Percentiles rank a stretch among this genome's conserved stretches.
Evolutionary conservation across 2,329 filamentous ascomycete genomes (phyloP).

Genomic region (Spiromastix sp.): DNA sequence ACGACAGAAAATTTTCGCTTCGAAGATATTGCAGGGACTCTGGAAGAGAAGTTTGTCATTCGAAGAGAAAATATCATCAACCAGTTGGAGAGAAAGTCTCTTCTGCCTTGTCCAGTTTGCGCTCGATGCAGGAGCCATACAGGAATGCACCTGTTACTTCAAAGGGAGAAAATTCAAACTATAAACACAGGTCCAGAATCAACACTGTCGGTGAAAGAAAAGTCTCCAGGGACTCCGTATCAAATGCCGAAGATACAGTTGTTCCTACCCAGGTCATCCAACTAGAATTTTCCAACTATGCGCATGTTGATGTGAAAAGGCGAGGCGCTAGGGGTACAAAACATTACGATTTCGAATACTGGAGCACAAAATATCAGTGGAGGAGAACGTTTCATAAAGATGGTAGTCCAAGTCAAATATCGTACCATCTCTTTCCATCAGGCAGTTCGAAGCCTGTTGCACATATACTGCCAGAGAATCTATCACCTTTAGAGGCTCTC

Average conservation of each 20-base stretch:
- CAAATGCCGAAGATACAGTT: slow-evolving; percentile 11
- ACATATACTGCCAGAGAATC: slow-evolving; percentile 71
- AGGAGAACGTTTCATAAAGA: slow-evolving; percentile 61
- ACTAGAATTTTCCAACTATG: slow-evolving; percentile 95
- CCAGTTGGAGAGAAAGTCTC: slow-evolving; percentile 42
- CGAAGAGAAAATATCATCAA: slow-evolving; percentile 59
- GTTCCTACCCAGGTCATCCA: slow-evolving; percentile 67
- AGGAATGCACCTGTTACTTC: slow-evolving; percentile 29
- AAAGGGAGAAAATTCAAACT: slow-evolving; percentile 36
- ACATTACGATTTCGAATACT: slow-evolving; percentile 87
- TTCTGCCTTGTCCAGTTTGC: slow-evolving; percentile 47
- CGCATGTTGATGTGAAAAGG: slow-evolving; percentile 72
- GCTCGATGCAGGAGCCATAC: slow-evolving; percentile 47
- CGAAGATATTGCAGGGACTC: slow-evolving; percentile 87
- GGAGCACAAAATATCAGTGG: slow-evolving; percentile 81
- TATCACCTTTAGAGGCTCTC: slow-evolving; percentile 58
- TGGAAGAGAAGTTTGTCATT: slow-evolving; percentile 83
- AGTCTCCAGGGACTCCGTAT: slow-evolving; percentile 4
- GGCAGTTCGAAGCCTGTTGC: slow-evolving; percentile 58
- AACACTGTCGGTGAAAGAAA: slow-evolving; percentile 31
- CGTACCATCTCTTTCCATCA: slow-evolving; percentile 68
- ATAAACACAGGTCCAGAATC: slow-evolving; percentile 51
- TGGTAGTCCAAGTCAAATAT: slow-evolving; percentile 51
- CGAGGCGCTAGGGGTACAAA: slow-evolving; percentile 57
- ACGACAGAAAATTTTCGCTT: slow-evolving; percentile 76